Evolutionary conservation across 345 rosid species (phyloP), one percentile per base, ranked within the genome.

Genomic region (Bretschneidera sinensis): DNA sequence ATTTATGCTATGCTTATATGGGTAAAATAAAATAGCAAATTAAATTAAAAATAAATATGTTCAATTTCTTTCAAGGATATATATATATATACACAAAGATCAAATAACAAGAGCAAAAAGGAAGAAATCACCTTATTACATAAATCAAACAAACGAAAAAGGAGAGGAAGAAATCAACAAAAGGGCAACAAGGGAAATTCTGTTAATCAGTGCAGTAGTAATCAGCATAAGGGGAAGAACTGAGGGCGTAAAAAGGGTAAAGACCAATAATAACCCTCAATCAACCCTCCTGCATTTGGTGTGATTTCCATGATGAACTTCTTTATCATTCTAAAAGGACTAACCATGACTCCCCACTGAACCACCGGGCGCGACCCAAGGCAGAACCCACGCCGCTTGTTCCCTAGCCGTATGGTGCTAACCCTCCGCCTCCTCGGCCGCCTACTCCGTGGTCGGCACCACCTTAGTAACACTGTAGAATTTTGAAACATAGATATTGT

Each of bases 201-300:
- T n/a, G n/a, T n/a, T n/a, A n/a, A n/a, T n/a, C n/a, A 25, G 48
- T 48, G 33, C 8, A n/a, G 61, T 69, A 25, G 43, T 16, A 61
- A 69, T 77, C 81, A 92, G 73, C 96, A 89, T 1, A 85, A 59
- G 23, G 98, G 97, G 68, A 87, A 85, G 49, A 89, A 34, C 9
- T 85, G 98, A 10, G 97, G 79, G 59, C 94, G 89, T 50, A 92
- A 58, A 43, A 83, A 64, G 7, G 91, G 89, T 25, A 89, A 73
- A 62, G 81, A 82, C 78, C 72, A 79, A 51, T 69, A 77, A 72
- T 74, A 79, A 61, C 73, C 65, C 43, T 83, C 79, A n/a, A 80
- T 51, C n/a, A 72, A 59, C 34, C 63, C n/a, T n/a, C n/a, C 69
- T 51, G 77, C 76, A 59, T 65, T 75, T 6, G 85, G 80, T 6